Evolutionary conservation across 2,329 filamentous ascomycete species (phyloP).

Genomic region (Calonectria henricotiae): DNA sequence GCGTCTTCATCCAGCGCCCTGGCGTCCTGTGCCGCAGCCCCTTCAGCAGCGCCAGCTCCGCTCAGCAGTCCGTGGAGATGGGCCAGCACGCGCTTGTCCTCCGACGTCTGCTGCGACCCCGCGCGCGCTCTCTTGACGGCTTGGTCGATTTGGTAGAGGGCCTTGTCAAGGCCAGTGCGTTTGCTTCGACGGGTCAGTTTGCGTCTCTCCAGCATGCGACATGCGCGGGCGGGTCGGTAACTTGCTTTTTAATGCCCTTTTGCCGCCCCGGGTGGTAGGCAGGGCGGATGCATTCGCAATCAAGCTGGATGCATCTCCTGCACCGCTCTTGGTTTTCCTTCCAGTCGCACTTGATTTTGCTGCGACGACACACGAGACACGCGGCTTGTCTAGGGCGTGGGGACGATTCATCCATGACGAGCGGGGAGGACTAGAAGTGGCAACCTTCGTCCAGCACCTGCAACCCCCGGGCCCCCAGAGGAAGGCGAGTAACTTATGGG

Average conservation of each 20-base stretch:
- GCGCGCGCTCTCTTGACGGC: constrained; percentile 73
- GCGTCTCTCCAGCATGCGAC: not conserved
- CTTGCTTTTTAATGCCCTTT: constrained; percentile 84
- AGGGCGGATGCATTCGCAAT: constrained; percentile 77
- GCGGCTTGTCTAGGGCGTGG: constrained; percentile 65
- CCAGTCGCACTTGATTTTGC: constrained; percentile 79
- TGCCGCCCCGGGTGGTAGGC: constrained; percentile 82
- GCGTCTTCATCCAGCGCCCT: constrained; percentile 38
- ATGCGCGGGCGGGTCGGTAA: constrained; percentile 15
- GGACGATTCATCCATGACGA: constrained; percentile 45
- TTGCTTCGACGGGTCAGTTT: constrained; percentile 68
- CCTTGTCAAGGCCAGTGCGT: constrained; percentile 81
- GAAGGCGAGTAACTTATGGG: not conserved
- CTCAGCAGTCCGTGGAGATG: constrained; percentile 63
- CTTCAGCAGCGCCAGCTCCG: constrained; percentile 47
- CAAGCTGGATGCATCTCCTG: constrained; percentile 73
- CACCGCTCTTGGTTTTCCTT: constrained; percentile 69
- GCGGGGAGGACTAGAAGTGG: constrained; percentile 56
- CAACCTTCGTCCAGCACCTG: constrained; percentile 59
- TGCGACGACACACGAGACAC: constrained; percentile 76
- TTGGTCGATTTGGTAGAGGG: constrained; percentile 82
- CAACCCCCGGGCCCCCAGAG: constrained; percentile 2
- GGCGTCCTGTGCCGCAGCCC: constrained; percentile 40
- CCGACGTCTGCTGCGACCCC: constrained; percentile 60
- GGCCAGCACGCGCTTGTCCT: constrained; percentile 65